phyloP scores from a whole-genome alignment of 1,139 yeast genomes.

The Arxiozyma heterogenica region DNA sequence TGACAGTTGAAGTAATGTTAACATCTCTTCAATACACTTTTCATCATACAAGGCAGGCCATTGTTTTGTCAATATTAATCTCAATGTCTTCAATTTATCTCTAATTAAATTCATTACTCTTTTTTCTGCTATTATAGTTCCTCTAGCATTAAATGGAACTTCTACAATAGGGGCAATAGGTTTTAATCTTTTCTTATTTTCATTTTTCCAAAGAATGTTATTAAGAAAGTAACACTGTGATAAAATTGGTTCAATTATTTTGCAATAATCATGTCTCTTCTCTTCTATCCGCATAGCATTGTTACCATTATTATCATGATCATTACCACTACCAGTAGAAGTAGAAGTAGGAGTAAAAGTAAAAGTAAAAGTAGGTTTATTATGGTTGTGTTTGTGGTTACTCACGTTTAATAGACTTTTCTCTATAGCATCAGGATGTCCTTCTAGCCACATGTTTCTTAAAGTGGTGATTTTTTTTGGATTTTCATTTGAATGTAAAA shows the following conservation, averaged over 20 bases:
- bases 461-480: not conserved
- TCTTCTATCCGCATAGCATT: not conserved
- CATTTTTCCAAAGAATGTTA: not conserved
- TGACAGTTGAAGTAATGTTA: not conserved
- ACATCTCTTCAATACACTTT: not conserved
- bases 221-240: conserved; percentile 3
- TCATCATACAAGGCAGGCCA: conserved; percentile 6
- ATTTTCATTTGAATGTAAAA: not conserved
- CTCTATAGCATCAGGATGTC: not conserved
- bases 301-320: too few relatives aligned
- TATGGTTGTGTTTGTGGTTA: not conserved
- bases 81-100: conserved; percentile 2
- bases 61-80: not conserved
- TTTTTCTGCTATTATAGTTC: conserved; percentile 2
- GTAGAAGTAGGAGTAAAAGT: too few relatives aligned
- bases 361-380: too few relatives aligned
- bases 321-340: too few relatives aligned
- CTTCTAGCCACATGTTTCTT: conserved; percentile 2
- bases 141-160: conserved; percentile 7
- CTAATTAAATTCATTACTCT: conserved; percentile 4
- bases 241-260: conserved; percentile 4
- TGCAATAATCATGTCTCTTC: not conserved
- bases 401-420: not conserved
- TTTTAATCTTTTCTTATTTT: not conserved
- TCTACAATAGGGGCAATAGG: conserved; percentile 3